Conservation (phyloP, 768 basidiomycete species). For the Auriculariales sp. region DNA sequence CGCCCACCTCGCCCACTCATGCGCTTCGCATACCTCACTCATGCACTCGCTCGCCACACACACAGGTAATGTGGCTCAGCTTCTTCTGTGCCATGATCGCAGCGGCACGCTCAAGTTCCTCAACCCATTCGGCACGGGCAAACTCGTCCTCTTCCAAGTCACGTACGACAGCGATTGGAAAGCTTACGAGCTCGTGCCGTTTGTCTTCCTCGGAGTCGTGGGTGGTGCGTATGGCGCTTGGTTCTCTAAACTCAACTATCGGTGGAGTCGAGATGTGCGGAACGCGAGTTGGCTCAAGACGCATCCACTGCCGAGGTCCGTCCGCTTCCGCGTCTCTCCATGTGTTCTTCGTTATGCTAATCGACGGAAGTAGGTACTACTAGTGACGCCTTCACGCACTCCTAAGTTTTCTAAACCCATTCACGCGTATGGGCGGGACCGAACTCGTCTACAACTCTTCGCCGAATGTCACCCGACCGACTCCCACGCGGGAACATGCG, state of each 20-base stretch:
- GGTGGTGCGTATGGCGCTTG: conserved; percentile 91
- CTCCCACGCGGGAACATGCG: conserved; percentile 55
- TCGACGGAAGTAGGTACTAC: neutral
- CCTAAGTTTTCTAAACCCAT: conserved; percentile 78
- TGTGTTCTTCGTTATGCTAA: neutral
- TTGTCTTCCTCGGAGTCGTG: conserved; percentile 75
- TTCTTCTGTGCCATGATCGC: conserved; percentile 29
- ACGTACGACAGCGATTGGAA: conserved; percentile 94
- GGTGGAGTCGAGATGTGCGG: conserved; percentile 75
- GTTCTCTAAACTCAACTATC: conserved; percentile 83
- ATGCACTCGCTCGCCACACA: too few species aligned
- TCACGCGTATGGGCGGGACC: conserved; percentile 86
- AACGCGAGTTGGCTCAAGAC: conserved; percentile 65
- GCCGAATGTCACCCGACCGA: conserved; percentile 62
- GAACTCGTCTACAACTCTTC: conserved; percentile 90
- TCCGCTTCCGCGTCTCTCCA: neutral
- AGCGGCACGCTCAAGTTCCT: conserved; percentile 24
- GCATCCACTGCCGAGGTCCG: conserved; percentile 76
- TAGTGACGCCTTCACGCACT: conserved; percentile 73
- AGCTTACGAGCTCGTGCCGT: conserved; percentile 73
- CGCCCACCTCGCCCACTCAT: too few species aligned
- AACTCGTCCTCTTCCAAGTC: conserved; percentile 84
- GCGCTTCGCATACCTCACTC: too few species aligned
- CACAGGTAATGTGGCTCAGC: conserved; percentile 11
- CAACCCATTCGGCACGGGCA: conserved; percentile 91